Conservation (phyloP, 306 rosid species). For the Rubus idaeus region DNA sequence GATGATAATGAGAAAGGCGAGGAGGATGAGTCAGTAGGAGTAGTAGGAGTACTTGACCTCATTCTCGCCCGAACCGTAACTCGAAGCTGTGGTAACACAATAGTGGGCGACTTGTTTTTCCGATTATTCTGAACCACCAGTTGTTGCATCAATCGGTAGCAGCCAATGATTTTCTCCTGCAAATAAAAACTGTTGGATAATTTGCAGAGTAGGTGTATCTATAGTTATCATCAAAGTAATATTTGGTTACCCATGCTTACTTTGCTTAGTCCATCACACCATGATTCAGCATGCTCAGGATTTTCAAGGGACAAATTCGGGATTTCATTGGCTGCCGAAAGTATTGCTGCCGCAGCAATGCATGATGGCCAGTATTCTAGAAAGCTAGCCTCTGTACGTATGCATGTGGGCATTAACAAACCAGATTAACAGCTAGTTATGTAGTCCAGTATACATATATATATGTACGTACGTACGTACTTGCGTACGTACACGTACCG, state of each 20-base stretch:
- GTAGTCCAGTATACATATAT: neutral
- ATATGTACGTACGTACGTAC: neutral
- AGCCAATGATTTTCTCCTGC: slow-evolving; percentile 81
- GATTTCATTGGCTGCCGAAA: slow-evolving; percentile 79
- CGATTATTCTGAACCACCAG: slow-evolving; percentile 44
- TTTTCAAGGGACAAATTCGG: slow-evolving; percentile 66
- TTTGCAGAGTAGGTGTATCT: slow-evolving; percentile 8
- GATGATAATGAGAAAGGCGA: slow-evolving; percentile 38
- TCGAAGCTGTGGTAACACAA: slow-evolving; percentile 67
- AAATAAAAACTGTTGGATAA: neutral
- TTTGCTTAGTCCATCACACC: slow-evolving; percentile 94
- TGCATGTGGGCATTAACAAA: slow-evolving; percentile 32
- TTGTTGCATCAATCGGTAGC: slow-evolving; percentile 82
- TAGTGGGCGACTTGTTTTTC: slow-evolving; percentile 38
- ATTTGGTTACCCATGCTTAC: slow-evolving; percentile 45
- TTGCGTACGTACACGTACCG: too few species aligned
- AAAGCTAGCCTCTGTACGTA: slow-evolving; percentile 64
- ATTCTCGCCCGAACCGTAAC: slow-evolving; percentile 48
- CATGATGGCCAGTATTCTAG: slow-evolving; percentile 96
- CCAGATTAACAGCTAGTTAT: neutral
- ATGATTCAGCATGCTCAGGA: slow-evolving; percentile 84
- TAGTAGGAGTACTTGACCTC: slow-evolving; percentile 41
- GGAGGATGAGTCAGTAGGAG: slow-evolving; percentile 39
- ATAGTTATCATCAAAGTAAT: neutral
- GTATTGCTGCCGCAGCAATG: slow-evolving; percentile 89